phyloP scores from a whole-genome alignment of 2,329 filamentous ascomycete genomes.

The Dissoconium aciculare region DNA sequence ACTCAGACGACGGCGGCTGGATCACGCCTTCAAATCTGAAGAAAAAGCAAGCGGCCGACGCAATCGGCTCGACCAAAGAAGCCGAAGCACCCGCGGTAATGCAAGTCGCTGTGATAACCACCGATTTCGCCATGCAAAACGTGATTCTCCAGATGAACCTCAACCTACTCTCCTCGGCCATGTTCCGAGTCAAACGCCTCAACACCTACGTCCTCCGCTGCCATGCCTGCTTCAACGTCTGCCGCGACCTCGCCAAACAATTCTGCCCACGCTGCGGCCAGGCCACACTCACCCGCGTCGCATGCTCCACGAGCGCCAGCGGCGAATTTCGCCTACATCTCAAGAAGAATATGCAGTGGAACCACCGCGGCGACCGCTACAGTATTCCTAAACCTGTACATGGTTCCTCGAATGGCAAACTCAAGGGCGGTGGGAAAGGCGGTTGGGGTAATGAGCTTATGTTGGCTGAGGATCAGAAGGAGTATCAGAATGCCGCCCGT shows the following conservation, averaged over 20 bases:
- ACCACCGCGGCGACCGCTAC: constrained; percentile 80
- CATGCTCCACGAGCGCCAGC: constrained; percentile 66
- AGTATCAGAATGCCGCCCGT: constrained; percentile 53
- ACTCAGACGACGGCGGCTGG: constrained; percentile 58
- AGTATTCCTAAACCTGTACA: constrained; percentile 82
- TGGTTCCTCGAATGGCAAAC: constrained; percentile 66
- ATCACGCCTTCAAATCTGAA: constrained; percentile 89
- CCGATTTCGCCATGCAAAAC: constrained; percentile 97
- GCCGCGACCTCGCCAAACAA: constrained; percentile 71
- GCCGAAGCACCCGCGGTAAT: constrained; percentile 47
- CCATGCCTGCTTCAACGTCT: constrained; percentile 80
- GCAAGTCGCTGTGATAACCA: constrained; percentile 81
- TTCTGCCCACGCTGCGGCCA: constrained; percentile 90
- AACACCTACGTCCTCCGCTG: constrained; percentile 85
- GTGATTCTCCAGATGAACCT: constrained; percentile 90
- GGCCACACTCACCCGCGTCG: constrained; percentile 67
- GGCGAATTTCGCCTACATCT: constrained; percentile 76
- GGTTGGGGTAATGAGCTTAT: constrained; percentile 79
- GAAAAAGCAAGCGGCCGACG: constrained; percentile 60
- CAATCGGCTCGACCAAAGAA: constrained; percentile 30
- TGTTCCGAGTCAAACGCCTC: constrained; percentile 68
- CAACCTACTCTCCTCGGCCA: constrained; percentile 63
- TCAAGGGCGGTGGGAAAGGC: constrained; percentile 57
- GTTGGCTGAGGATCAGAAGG: constrained; percentile 89
- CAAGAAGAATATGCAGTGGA: constrained; percentile 93